Evolutionary conservation across 1,284 basidiomycete genomes (phyloP).

Genomic region (Puccinia sorghi): DNA sequence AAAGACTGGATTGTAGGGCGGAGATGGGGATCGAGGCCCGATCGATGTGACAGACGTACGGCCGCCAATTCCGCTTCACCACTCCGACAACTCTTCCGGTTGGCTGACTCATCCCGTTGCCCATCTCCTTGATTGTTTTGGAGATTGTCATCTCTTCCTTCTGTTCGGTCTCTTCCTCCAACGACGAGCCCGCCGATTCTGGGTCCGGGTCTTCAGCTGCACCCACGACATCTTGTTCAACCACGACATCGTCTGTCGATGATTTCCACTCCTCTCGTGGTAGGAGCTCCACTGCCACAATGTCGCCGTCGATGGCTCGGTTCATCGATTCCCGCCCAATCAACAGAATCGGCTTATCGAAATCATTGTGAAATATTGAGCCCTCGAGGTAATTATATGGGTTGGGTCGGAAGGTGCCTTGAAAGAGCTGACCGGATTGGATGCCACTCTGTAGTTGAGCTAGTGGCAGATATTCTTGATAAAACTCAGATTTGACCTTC

Average conservation of each 20-base stretch:
- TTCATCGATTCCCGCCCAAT: constrained; percentile 93
- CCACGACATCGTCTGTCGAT: constrained; percentile 86
- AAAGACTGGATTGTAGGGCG: constrained; percentile 71
- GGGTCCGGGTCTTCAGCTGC: constrained; percentile 83
- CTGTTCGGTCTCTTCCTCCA: constrained; percentile 33
- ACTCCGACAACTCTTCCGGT: constrained; percentile 48
- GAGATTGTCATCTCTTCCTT: constrained; percentile 60
- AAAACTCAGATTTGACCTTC: constrained; percentile 52
- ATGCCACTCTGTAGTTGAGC: constrained; percentile 77
- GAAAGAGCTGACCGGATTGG: constrained; percentile 78
- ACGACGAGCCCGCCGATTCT: constrained; percentile 14
- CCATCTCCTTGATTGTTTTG: neutral
- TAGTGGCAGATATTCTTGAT: constrained; percentile 73
- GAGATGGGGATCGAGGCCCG: constrained; percentile 78
- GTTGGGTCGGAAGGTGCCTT: constrained; percentile 94
- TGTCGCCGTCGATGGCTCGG: constrained; percentile 86
- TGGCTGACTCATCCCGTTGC: constrained; percentile 18
- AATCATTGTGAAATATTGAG: constrained; percentile 72
- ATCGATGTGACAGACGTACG: constrained; percentile 93
- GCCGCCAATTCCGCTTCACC: constrained; percentile 46
- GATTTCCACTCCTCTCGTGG: constrained; percentile 89
- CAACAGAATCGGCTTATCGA: constrained; percentile 77
- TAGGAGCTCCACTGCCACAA: constrained; percentile 87
- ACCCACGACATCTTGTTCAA: constrained; percentile 66
- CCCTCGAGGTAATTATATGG: constrained; percentile 96